Conservation (phyloP, 805 yeast species). For the Zygoascus biomembranicola region DNA sequence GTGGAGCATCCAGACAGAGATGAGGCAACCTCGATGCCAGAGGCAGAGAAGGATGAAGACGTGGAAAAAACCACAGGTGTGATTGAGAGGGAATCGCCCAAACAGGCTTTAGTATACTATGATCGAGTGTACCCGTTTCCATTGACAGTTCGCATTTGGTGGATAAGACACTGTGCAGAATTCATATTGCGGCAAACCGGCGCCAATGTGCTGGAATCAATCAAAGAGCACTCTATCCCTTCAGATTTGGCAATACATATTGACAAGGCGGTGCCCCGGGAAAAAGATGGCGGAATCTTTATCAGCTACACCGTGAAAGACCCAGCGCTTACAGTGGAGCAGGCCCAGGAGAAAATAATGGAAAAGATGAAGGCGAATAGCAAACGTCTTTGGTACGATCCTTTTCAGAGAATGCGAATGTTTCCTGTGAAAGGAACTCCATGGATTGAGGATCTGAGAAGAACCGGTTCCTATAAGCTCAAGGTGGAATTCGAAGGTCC, state of each 20-base stretch:
- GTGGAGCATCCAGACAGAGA: neutral
- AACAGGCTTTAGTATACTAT: conserved; percentile 39
- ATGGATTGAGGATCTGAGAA: conserved; percentile 88
- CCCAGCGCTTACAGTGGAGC: conserved; percentile 19
- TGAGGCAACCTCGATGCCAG: neutral
- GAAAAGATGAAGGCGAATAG: conserved; percentile 28
- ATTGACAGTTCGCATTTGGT: conserved; percentile 4
- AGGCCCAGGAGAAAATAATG: conserved; percentile 34
- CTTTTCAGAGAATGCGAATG: conserved; percentile 40
- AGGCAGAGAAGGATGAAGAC: conserved; percentile 8
- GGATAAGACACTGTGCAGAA: neutral
- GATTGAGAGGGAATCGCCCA: conserved; percentile 14
- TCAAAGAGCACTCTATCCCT: conserved; percentile 20
- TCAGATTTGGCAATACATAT: conserved; percentile 32
- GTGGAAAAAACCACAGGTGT: conserved; percentile 21
- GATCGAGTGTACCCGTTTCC: conserved; percentile 43
- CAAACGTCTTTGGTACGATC: conserved; percentile 29
- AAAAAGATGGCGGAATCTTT: conserved; percentile 91
- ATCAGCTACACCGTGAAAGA: conserved; percentile 63
- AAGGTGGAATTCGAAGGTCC: conserved; percentile 71
- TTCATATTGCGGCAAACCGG: conserved; percentile 1
- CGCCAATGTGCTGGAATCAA: conserved; percentile 8
- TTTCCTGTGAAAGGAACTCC: conserved; percentile 85
- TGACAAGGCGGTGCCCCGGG: conserved; percentile 57
- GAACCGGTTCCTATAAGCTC: conserved; percentile 60